Evolutionary conservation across 2,329 filamentous ascomycete species (phyloP), one percentile per base, ranked within the genome.

Genomic region (Apiospora rasikravindrae): DNA sequence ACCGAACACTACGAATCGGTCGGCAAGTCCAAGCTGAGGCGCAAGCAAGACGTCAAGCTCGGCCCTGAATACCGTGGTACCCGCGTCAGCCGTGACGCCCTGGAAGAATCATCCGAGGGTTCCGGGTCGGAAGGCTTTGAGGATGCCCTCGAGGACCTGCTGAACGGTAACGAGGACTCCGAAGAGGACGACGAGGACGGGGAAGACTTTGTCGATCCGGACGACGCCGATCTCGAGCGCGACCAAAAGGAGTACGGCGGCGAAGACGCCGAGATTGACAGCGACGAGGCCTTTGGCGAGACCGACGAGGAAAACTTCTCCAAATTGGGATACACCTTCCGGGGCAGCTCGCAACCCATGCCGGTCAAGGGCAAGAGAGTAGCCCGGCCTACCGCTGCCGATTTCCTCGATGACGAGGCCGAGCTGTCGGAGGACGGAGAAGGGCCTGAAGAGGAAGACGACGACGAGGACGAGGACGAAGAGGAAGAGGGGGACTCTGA

Each of bases 231-330:
- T 73, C 81, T 91, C 13, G 86, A 87, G 67, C 83, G 83, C 53
- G 88, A 90, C 70, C 83, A 86, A 70, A 37, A 57, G 19, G 71
- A 77, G 57, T 74, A 74, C 4, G 84, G 84, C n/a, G 84, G 85
- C 71, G 88, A 89, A 61, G 90, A 90, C 72, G 83, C 80, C 40
- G 89, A 92, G 75, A 91, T 92, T 72, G 86, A 88, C 68, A 91
- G 89, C 77, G 89, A 92, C 71, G 83, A 88, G 47, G 96, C 94
- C 0, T 91, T 98, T 79, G 93, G 91, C 3, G 91, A 93, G 71
- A 96, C 94, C 75, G 96, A 98, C 77, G 92, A 94, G 75, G 94
- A 97, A 80, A 88, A 88, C 69, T 94, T 98, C 77, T 91, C 93
- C 75, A 90, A 89, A 0, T n/a, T 64, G 57, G 57, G 57, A 13